phyloP scores from a whole-genome alignment of 1,284 basidiomycete species.

The Ceratobasidium theobromae region DNA sequence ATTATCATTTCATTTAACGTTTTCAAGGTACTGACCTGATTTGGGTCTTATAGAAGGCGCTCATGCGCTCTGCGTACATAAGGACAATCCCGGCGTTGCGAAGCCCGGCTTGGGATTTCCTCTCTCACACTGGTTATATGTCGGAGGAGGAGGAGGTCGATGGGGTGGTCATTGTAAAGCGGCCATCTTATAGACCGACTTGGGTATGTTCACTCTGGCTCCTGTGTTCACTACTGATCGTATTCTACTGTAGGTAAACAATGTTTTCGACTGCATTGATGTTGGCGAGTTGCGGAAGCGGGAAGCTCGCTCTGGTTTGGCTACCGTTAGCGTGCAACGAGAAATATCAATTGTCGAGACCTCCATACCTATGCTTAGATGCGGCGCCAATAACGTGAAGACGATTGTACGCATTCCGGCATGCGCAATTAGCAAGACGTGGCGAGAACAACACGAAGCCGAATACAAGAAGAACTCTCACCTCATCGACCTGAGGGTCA shows the following conservation, averaged over 20 bases:
- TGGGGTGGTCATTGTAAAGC: background rate
- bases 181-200: background rate
- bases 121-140: background rate
- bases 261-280: background rate
- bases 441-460: background rate
- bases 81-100: background rate
- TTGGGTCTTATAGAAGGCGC: background rate
- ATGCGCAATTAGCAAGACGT: background rate
- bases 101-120: background rate
- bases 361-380: background rate
- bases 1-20: background rate
- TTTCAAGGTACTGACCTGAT: background rate
- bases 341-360: background rate
- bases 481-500: background rate
- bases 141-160: conserved; percentile 2
- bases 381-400: background rate
- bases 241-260: background rate
- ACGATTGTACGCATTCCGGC: background rate
- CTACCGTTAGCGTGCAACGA: background rate
- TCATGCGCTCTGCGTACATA: background rate
- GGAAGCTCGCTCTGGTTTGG: background rate
- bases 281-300: background rate
- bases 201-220: background rate
- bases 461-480: background rate
- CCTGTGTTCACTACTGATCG: background rate